These are phyloP conservation scores for Posidonia oceanica DNA, from an alignment of 116 monocot genomes.

Conservation along the genomic window DNA sequence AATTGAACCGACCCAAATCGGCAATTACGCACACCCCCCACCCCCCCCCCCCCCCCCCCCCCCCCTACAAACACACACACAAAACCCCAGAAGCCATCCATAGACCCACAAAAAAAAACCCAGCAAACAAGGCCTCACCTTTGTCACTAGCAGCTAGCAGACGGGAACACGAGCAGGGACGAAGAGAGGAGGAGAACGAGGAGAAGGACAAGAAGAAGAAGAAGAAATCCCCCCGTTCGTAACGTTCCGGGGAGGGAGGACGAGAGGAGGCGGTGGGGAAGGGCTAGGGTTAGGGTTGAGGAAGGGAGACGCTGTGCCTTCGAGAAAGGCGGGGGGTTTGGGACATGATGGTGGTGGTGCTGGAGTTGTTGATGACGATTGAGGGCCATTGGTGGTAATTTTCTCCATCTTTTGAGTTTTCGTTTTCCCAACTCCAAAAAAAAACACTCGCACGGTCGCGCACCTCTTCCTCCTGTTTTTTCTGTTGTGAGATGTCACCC, in stretches of 20 bases:
- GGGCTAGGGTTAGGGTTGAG: slow-evolving; percentile 2
- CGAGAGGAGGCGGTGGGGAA: neutral
- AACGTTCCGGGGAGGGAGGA: neutral
- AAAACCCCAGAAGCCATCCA: no score
- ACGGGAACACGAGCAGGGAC: neutral
- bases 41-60: no score
- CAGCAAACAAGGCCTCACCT: neutral
- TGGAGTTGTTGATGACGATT: slow-evolving; percentile 3
- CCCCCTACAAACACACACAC: no score
- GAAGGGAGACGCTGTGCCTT: neutral
- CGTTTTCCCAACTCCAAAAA: neutral
- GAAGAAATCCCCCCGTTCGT: neutral
- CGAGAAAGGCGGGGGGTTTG: neutral
- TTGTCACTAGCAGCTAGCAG: neutral
- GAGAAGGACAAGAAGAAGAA: no score
- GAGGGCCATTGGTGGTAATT: slow-evolving; percentile 12
- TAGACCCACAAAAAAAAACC: neutral
- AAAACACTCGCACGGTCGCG: no score
- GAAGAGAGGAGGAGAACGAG: no score
- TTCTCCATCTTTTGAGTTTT: slow-evolving; percentile 7
- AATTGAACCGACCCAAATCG: neutral
- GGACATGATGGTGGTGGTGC: neutral
- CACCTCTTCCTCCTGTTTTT: no score
- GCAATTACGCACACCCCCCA: neutral
- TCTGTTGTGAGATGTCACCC: no score